phyloP scores from a whole-genome alignment of 805 yeast genomes.

The Saccharomycopsis capsularis region DNA sequence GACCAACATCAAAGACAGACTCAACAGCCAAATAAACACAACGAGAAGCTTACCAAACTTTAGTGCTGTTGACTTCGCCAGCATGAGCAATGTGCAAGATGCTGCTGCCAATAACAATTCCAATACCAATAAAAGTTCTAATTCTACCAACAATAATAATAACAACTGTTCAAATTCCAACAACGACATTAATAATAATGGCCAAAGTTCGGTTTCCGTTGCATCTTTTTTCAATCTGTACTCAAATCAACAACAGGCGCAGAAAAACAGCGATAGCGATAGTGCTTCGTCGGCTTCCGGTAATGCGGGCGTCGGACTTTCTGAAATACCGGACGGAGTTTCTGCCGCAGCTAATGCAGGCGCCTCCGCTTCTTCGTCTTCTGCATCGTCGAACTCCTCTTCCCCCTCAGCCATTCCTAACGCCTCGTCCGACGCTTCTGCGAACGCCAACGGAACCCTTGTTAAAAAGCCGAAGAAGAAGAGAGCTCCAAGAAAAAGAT shows the following conservation, averaged over 20 bases:
- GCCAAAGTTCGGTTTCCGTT: neutral
- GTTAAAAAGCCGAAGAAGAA: constrained; percentile 32
- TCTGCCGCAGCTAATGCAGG: too few species aligned
- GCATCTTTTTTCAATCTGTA: neutral
- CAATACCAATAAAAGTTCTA: too few species aligned
- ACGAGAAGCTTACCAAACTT: constrained; percentile 7
- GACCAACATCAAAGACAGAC: neutral
- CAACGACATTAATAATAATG: neutral
- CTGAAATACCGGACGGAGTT: too few species aligned
- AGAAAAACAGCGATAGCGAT: neutral
- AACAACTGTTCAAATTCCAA: neutral
- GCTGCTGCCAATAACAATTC: neutral
- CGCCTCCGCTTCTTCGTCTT: neutral
- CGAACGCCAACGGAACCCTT: neutral
- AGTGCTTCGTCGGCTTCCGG: neutral
- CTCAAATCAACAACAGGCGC: neutral
- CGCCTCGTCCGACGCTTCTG: neutral
- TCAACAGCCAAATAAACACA: constrained; percentile 3
- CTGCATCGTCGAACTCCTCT: neutral
- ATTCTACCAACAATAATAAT: neutral
- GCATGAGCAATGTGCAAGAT: neutral
- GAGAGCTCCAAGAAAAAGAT: constrained; percentile 48
- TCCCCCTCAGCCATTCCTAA: neutral
- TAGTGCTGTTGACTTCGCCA: constrained; percentile 2
- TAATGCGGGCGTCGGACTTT: too few species aligned